phyloP scores from a whole-genome alignment of 345 rosid genomes.

The Salix brachista region DNA sequence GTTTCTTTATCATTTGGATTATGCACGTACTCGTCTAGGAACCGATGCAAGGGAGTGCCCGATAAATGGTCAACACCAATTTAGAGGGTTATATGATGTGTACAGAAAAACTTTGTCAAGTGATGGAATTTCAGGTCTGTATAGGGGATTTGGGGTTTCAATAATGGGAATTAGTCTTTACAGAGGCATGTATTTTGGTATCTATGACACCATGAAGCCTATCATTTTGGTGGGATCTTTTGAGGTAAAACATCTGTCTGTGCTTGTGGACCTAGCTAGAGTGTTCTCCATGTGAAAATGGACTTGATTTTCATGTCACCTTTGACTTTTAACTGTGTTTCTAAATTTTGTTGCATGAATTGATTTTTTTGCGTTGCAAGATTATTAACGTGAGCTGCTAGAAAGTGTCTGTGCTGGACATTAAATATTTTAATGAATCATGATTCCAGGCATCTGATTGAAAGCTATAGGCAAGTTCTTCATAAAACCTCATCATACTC shows the following conservation, averaged over 20 bases:
- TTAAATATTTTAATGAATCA: neutral
- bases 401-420: neutral
- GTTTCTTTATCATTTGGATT: slow-evolving; percentile 85
- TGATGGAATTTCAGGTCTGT: slow-evolving; percentile 72
- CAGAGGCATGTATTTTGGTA: slow-evolving; percentile 90
- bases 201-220: slow-evolving; percentile 90
- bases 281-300: neutral
- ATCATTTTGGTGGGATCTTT: slow-evolving; percentile 71
- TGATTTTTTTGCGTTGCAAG: neutral
- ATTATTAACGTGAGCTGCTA: neutral
- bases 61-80: slow-evolving; percentile 59
- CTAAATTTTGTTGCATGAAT: neutral
- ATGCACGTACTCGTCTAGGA: slow-evolving; percentile 77
- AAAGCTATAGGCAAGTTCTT: neutral
- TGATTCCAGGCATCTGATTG: neutral
- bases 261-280: neutral
- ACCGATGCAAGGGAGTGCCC: slow-evolving; percentile 69
- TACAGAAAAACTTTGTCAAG: slow-evolving; percentile 66
- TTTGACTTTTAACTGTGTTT: neutral
- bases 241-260: slow-evolving; percentile 46
- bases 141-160: slow-evolving; percentile 88
- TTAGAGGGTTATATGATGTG: slow-evolving; percentile 75
- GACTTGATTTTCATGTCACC: neutral
- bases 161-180: slow-evolving; percentile 86
- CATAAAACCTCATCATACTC: too few species aligned